A percentile compares a stretch with the other conserved stretches of the same genome.
Conservation (phyloP, 257 asterid genomes). For the Forsythia suspensa region DNA sequence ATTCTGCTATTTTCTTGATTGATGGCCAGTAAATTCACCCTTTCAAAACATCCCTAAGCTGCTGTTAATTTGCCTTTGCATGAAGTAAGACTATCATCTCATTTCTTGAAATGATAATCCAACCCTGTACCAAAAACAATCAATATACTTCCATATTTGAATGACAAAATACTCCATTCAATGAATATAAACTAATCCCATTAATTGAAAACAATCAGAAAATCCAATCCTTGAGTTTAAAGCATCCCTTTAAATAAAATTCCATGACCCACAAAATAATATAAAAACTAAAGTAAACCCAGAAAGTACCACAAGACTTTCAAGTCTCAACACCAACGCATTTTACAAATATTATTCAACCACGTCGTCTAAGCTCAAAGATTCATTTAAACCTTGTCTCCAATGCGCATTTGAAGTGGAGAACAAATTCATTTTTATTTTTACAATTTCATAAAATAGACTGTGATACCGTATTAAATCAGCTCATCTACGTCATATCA, state of each 20-base stretch:
- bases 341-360: background rate
- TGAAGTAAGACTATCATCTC: background rate
- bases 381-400: too few species aligned
- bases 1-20: slow-evolving; percentile 30
- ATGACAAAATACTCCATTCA: background rate
- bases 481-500: background rate
- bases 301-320: background rate
- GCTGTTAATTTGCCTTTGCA: slow-evolving; percentile 8
- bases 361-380: background rate
- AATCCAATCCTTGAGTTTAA: background rate
- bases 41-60: slow-evolving; percentile 17
- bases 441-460: too few species aligned
- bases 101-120: background rate
- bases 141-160: background rate
- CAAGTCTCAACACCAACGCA: background rate
- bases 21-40: slow-evolving; percentile 15
- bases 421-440: too few species aligned
- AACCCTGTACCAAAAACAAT: background rate
- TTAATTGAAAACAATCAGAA: background rate
- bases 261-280: slow-evolving; percentile 1
- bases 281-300: slow-evolving; percentile 22
- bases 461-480: background rate
- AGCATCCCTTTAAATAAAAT: background rate
- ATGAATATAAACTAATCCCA: background rate
- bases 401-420: too few species aligned